Conservation (phyloP, 202 grass and related monocot genomes). For the Schoenoplectus triqueter region DNA sequence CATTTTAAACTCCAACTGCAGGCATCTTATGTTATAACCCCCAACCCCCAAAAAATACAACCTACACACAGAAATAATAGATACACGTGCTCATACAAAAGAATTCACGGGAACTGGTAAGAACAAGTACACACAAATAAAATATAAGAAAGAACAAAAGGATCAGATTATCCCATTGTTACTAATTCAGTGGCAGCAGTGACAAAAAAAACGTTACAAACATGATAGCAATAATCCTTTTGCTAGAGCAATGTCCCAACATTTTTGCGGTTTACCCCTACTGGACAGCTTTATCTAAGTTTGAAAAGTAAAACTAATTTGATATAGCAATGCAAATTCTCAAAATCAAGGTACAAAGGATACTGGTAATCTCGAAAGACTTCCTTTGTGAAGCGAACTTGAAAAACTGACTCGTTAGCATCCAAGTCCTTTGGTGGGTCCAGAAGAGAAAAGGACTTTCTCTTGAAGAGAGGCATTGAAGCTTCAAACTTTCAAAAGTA, state of each 20-base stretch:
- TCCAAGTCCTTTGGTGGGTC: conserved; percentile 66
- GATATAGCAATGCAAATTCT: conserved; percentile 21
- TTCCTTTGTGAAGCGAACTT: conserved; percentile 86
- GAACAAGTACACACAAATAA: neutral
- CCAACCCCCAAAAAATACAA: neutral
- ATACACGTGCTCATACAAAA: neutral
- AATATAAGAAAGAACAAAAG: neutral
- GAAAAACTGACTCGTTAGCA: conserved; percentile 65
- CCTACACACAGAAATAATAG: conserved; percentile 10
- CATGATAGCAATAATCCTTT: neutral
- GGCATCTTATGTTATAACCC: neutral
- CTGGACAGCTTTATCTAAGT: conserved; percentile 17
- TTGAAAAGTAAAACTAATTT: neutral
- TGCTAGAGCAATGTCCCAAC: neutral
- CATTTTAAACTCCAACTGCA: neutral
- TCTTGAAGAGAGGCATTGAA: conserved; percentile 86
- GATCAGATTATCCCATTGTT: neutral
- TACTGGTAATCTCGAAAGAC: conserved; percentile 87
- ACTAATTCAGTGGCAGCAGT: neutral
- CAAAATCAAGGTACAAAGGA: conserved; percentile 52
- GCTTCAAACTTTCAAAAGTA: conserved; percentile 29
- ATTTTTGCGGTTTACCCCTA: neutral
- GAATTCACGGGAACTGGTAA: neutral
- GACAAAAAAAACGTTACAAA: neutral
- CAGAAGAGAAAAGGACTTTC: conserved; percentile 60